Conservation (phyloP, 768 basidiomycete species). For the Lentinula raphanica region DNA sequence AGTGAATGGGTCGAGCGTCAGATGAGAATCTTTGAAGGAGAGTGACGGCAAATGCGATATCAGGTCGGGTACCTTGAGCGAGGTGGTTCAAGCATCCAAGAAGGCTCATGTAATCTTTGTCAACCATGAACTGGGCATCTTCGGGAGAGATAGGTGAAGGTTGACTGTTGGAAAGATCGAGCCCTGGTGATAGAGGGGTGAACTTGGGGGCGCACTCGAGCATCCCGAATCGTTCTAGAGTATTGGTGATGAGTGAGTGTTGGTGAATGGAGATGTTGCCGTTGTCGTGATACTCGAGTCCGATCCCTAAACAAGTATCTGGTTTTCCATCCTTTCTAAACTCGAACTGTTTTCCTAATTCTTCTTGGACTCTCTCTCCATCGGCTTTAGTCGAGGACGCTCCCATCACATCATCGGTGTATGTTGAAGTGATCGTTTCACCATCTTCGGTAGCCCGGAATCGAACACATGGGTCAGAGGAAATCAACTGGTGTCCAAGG, state of each 20-base stretch:
- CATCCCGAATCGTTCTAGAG: not conserved
- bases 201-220: not conserved
- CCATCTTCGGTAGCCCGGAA: no score
- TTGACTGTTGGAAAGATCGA: not conserved
- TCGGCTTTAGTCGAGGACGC: not conserved
- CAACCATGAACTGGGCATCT: not conserved
- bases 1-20: not conserved
- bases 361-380: not conserved
- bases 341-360: not conserved
- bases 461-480: no score
- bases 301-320: not conserved
- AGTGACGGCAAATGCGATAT: not conserved
- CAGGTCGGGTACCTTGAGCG: not conserved
- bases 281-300: not conserved
- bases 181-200: not conserved
- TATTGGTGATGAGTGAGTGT: not conserved
- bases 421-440: no score
- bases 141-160: not conserved
- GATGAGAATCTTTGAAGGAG: not conserved
- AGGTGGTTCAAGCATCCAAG: not conserved
- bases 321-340: not conserved
- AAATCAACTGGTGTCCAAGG: no score
- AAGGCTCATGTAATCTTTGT: not conserved
- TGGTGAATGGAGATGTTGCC: conserved; percentile 3
- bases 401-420: no score